Conservation (phyloP, 2,329 filamentous ascomycete genomes). For the Orbilia ellipsospora region DNA sequence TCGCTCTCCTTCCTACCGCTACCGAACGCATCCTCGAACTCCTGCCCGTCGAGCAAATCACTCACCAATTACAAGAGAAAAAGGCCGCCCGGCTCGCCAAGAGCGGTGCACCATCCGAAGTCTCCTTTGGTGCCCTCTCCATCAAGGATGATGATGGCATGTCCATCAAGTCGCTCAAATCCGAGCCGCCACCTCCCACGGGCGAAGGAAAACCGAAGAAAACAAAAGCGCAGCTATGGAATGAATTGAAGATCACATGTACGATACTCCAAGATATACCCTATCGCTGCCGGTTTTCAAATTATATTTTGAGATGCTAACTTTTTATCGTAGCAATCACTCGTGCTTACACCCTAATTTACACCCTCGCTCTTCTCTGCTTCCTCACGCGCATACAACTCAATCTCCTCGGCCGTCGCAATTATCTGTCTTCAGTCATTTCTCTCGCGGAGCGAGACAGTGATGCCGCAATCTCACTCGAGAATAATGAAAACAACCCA, state of each 20-base stretch:
- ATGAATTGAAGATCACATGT: constrained; percentile 96
- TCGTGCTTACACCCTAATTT: constrained; percentile 88
- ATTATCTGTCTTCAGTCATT: constrained; percentile 95
- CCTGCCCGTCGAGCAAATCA: constrained; percentile 90
- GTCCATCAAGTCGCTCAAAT: constrained; percentile 60
- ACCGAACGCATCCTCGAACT: constrained; percentile 88
- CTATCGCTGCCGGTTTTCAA: not conserved
- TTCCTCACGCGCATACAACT: constrained; percentile 95
- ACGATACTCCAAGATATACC: constrained; percentile 61
- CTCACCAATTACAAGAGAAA: constrained; percentile 92
- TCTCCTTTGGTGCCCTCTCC: constrained; percentile 70
- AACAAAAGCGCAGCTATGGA: constrained; percentile 94
- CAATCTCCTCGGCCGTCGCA: constrained; percentile 93
- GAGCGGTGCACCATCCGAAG: constrained; percentile 70
- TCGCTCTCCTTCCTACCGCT: constrained; percentile 92
- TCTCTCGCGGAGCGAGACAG: constrained; percentile 74
- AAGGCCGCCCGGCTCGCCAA: constrained; percentile 78
- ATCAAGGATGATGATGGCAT: constrained; percentile 64
- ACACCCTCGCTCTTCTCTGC: constrained; percentile 87
- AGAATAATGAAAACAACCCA: constrained; percentile 86
- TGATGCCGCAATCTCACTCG: constrained; percentile 80
- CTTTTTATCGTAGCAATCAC: constrained; percentile 76
- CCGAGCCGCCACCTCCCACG: constrained; percentile 31
- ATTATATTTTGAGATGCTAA: not conserved
- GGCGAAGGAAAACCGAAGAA: constrained; percentile 70